Percentiles rank a stretch among this genome's conserved stretches.
Evolutionary conservation across 2,329 filamentous ascomycete genomes (phyloP).

Genomic region (Penicillium decumbens): DNA sequence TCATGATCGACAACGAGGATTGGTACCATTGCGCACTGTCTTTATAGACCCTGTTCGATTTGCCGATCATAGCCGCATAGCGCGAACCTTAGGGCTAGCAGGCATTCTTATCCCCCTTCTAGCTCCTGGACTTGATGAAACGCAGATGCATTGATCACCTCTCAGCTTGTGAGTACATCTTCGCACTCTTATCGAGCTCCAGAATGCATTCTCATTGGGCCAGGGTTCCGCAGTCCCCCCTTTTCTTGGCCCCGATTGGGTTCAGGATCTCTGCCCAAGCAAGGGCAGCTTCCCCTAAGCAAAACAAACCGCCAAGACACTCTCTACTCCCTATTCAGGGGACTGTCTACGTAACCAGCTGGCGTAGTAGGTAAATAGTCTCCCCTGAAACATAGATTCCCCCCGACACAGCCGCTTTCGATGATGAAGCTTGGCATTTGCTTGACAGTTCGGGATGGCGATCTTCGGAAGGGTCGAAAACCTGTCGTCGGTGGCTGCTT

Average conservation of each 20-base stretch:
- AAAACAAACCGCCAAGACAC: background rate
- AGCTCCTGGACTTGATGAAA: conserved; percentile 7
- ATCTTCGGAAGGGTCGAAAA: background rate
- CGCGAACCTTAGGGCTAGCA: conserved; percentile 13
- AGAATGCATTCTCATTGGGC: conserved; percentile 1
- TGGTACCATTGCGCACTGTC: conserved; percentile 12
- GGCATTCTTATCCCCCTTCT: conserved; percentile 15
- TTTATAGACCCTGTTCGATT: conserved; percentile 12
- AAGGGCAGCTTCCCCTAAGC: background rate
- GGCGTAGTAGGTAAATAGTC: background rate
- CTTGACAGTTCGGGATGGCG: conserved; percentile 9
- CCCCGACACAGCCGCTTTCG: background rate
- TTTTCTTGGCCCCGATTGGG: background rate
- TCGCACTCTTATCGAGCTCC: conserved; percentile 3
- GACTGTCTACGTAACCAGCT: conserved; percentile 9
- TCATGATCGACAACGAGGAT: conserved; percentile 16
- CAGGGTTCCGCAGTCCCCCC: background rate
- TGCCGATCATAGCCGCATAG: conserved; percentile 22
- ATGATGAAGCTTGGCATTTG: conserved; percentile 16
- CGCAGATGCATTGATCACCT: conserved; percentile 10
- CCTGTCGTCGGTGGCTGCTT: background rate
- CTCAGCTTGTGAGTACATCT: conserved; percentile 3
- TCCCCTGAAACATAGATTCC: conserved; percentile 3
- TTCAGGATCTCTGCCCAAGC: conserved; percentile 1
- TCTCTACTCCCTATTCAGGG: background rate